These are phyloP conservation scores for Curvularia eragrostidis DNA, from an alignment of 2,329 filamentous ascomycete genomes.

Conservation along the genomic window DNA sequence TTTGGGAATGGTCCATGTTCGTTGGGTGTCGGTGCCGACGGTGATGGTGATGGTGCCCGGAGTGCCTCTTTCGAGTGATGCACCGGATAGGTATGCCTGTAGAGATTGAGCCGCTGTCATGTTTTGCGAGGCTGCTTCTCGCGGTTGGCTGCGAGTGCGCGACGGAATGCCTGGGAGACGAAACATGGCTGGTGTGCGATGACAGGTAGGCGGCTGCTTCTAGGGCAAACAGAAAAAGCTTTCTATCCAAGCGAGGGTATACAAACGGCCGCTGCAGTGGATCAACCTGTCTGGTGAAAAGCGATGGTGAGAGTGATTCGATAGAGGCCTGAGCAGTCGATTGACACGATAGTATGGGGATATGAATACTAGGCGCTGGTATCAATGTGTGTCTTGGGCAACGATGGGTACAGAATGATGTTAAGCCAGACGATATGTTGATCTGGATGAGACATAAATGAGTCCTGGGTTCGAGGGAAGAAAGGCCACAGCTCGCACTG, in stretches of 20 bases:
- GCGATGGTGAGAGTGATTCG: not conserved
- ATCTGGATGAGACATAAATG: not conserved
- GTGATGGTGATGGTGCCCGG: slow-evolving; percentile 12
- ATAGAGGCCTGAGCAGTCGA: not conserved
- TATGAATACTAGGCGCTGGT: not conserved
- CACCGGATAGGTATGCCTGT: slow-evolving; percentile 1
- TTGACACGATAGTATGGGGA: not conserved
- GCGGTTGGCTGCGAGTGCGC: not conserved
- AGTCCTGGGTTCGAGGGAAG: not conserved
- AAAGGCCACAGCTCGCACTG: not conserved
- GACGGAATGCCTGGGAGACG: not conserved
- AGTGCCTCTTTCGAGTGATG: not conserved
- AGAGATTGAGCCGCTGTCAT: not conserved
- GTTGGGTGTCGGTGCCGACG: slow-evolving; percentile 12
- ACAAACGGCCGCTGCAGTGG: not conserved
- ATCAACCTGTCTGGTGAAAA: not conserved
- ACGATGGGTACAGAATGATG: not conserved
- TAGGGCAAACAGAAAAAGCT: not conserved
- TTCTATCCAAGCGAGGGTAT: not conserved
- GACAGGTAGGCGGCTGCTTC: not conserved
- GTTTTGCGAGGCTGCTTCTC: not conserved
- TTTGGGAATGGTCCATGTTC: slow-evolving; percentile 19
- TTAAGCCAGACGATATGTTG: not conserved
- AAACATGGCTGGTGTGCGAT: not conserved
- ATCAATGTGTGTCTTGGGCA: not conserved